Percentiles rank a stretch among this genome's conserved stretches.
Conservation (phyloP, 805 yeast genomes). For the Candida silvatica region DNA sequence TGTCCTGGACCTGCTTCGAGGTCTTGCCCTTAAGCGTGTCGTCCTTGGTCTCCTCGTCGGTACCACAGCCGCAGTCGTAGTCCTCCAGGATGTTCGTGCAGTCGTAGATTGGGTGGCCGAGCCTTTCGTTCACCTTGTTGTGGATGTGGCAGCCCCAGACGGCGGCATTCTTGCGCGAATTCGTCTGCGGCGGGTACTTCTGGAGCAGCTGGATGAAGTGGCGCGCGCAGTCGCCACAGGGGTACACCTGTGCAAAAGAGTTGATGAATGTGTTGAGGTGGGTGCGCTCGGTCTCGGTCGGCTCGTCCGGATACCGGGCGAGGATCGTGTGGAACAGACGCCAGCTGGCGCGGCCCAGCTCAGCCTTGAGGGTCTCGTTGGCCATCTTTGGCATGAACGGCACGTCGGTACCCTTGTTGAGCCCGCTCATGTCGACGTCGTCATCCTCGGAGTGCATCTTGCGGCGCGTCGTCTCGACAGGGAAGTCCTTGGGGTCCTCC, state of each 20-base stretch:
- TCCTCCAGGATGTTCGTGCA: constrained; percentile 80
- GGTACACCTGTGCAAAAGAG: constrained; percentile 85
- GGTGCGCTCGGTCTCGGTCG: constrained; percentile 51
- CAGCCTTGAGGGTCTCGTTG: constrained; percentile 59
- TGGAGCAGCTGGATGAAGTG: constrained; percentile 69
- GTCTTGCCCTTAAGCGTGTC: constrained; percentile 17
- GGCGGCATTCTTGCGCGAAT: constrained; percentile 72
- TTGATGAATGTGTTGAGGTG: constrained; percentile 58
- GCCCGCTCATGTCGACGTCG: neutral
- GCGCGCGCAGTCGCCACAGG: constrained; percentile 95
- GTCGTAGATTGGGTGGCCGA: constrained; percentile 68
- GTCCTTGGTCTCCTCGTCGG: constrained; percentile 49
- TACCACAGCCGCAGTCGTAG: constrained; percentile 95
- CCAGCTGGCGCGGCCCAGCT: constrained; percentile 90
- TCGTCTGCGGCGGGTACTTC: constrained; percentile 78
- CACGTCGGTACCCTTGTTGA: constrained; percentile 5
- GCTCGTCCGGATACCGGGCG: constrained; percentile 86
- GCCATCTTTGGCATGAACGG: constrained; percentile 91
- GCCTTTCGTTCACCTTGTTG: constrained; percentile 71
- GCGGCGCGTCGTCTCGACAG: neutral
- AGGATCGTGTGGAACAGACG: constrained; percentile 82
- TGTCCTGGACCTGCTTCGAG: constrained; percentile 6
- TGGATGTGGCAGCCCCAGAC: constrained; percentile 95
- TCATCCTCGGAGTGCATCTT: neutral
- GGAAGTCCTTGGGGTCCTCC: no score